These are phyloP conservation scores for Phylloporus sp. DNA, from an alignment of 768 basidiomycete genomes.

Conservation along the genomic window DNA sequence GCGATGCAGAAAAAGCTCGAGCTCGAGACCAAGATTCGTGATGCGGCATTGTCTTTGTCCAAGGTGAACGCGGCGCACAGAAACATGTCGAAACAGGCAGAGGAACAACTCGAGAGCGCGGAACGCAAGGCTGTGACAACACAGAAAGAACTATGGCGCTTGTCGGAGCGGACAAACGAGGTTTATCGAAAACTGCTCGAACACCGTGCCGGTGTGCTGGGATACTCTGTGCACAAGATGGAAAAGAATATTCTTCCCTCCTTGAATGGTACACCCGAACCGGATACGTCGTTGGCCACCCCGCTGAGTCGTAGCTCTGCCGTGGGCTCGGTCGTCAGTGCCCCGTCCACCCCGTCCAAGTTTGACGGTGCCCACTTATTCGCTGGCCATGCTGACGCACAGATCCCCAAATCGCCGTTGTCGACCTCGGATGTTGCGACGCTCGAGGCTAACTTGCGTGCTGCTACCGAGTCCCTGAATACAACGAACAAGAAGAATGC, in stretches of 20 bases:
- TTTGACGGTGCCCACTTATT: constrained; percentile 86
- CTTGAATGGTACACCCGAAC: constrained; percentile 31
- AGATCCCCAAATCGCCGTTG: constrained; percentile 46
- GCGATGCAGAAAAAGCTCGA: constrained; percentile 71
- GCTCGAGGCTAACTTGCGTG: constrained; percentile 64
- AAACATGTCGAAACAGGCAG: constrained; percentile 57
- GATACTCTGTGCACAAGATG: constrained; percentile 61
- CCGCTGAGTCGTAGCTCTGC: constrained; percentile 50
- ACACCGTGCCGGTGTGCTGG: constrained; percentile 81
- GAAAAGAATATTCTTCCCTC: constrained; percentile 48
- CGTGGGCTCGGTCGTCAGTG: constrained; percentile 47
- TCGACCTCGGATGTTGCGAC: constrained; percentile 42
- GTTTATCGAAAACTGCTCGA: constrained; percentile 65
- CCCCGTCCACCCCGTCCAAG: constrained; percentile 45
- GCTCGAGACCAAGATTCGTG: constrained; percentile 84
- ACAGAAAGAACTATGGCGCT: constrained; percentile 66
- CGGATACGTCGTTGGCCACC: constrained; percentile 47
- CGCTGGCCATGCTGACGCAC: constrained; percentile 71
- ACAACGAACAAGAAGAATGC: constrained; percentile 59
- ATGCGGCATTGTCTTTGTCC: constrained; percentile 74
- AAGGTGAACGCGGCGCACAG: constrained; percentile 59
- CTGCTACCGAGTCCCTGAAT: constrained; percentile 54
- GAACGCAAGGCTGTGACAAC: constrained; percentile 66
- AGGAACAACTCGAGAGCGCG: constrained; percentile 71
- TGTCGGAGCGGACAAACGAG: constrained; percentile 63